Conservation (phyloP, 1,284 basidiomycete species). For the Ceratobasidium theobromae region DNA sequence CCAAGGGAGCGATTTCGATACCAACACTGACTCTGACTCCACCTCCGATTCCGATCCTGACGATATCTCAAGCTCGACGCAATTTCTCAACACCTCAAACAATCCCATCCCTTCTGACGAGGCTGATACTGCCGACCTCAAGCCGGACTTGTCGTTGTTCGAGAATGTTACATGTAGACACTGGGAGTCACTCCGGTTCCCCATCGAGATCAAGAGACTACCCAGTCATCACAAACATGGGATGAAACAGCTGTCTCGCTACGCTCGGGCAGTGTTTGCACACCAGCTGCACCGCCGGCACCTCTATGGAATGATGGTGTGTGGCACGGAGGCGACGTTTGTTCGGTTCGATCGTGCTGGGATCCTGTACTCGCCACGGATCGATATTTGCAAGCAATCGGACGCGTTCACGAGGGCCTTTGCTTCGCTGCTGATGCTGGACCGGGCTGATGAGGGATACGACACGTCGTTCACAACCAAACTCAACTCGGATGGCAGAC, state of each 20-base stretch:
- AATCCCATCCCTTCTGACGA: too few relatives aligned
- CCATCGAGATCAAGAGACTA: constrained; percentile 1
- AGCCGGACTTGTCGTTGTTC: too few relatives aligned
- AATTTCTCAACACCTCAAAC: too few relatives aligned
- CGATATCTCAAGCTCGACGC: too few relatives aligned
- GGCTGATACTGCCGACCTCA: too few relatives aligned
- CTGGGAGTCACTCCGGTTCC: constrained; percentile 9
- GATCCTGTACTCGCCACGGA: neutral
- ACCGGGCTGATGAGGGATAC: neutral
- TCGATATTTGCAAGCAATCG: neutral
- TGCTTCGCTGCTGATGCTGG: constrained; percentile 5
- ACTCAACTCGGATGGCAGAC: neutral
- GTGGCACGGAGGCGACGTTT: neutral
- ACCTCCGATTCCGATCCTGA: too few relatives aligned
- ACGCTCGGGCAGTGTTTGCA: constrained; percentile 8
- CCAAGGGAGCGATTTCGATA: too few relatives aligned
- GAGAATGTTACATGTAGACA: too few relatives aligned
- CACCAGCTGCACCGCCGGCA: constrained; percentile 23
- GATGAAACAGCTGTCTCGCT: constrained; percentile 11
- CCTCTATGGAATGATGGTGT: constrained; percentile 10
- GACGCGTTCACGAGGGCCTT: constrained; percentile 3
- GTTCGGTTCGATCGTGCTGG: constrained; percentile 15
- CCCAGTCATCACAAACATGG: neutral
- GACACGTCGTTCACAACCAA: constrained; percentile 1
- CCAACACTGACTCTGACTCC: too few relatives aligned